Evolutionary conservation across 2,329 filamentous ascomycete genomes (phyloP).

Genomic region (Microdochium bolleyi): DNA sequence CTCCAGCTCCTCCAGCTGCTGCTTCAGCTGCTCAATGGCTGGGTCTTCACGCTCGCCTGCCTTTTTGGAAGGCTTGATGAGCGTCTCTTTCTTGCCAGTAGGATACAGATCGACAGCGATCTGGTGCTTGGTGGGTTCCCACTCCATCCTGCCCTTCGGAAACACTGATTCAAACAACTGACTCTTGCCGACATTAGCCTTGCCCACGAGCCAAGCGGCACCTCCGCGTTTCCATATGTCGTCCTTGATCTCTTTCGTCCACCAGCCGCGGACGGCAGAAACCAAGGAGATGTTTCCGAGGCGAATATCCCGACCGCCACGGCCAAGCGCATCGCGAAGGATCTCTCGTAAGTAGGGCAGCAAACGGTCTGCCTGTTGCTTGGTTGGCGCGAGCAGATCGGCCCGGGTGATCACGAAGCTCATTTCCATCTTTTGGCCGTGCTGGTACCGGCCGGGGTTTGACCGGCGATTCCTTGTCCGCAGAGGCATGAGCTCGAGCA

Average conservation of each 20-base stretch:
- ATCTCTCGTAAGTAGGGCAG: constrained; percentile 80
- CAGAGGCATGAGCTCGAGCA: constrained; percentile 64
- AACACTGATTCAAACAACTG: constrained; percentile 82
- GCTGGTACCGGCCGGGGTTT: constrained; percentile 54
- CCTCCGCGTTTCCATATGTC: constrained; percentile 79
- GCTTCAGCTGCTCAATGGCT: background rate
- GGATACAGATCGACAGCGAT: constrained; percentile 23
- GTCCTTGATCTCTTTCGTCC: constrained; percentile 80
- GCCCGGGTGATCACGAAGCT: constrained; percentile 88
- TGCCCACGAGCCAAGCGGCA: constrained; percentile 94
- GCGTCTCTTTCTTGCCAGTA: constrained; percentile 5
- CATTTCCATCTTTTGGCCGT: constrained; percentile 65
- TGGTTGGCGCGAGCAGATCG: constrained; percentile 76
- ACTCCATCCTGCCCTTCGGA: constrained; percentile 60
- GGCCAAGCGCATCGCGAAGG: constrained; percentile 67
- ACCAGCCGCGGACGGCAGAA: constrained; percentile 81
- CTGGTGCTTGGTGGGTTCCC: constrained; percentile 24
- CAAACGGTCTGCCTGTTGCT: constrained; percentile 74
- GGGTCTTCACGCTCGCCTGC: constrained; percentile 10
- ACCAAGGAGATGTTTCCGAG: constrained; percentile 83
- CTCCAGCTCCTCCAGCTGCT: constrained; percentile 12
- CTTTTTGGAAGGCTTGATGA: constrained; percentile 4
- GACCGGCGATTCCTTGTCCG: constrained; percentile 77
- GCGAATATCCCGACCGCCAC: constrained; percentile 60
- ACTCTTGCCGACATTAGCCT: constrained; percentile 96